Percentiles rank a stretch among this genome's conserved stretches.
These are phyloP conservation scores for Taxillus chinensis DNA, from an alignment of 164 flowering plant species.

Conservation along the genomic window DNA sequence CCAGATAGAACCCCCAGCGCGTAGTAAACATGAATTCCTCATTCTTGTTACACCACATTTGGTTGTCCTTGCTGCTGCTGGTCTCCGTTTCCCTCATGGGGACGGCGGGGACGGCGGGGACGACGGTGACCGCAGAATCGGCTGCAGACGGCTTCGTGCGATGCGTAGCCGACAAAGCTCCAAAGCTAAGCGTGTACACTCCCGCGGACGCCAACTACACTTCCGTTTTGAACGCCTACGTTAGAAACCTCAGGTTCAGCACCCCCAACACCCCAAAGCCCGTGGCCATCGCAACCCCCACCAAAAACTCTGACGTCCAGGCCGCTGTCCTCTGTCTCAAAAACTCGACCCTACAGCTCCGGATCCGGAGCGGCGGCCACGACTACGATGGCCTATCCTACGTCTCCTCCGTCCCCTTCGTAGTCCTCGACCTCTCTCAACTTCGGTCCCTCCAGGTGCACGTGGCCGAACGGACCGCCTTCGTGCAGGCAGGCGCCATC, in stretches of 20 bases:
- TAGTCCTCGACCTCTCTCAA: slow-evolving; percentile 6
- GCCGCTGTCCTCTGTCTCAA: neutral
- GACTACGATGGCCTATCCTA: slow-evolving; percentile 8
- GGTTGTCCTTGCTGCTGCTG: too few relatives aligned
- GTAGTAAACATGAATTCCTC: too few relatives aligned
- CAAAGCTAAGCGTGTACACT: neutral
- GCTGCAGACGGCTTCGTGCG: too few relatives aligned
- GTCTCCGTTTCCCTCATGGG: too few relatives aligned
- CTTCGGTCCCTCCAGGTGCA: neutral
- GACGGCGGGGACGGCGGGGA: too few relatives aligned
- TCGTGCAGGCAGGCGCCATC: slow-evolving; percentile 8
- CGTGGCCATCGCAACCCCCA: neutral
- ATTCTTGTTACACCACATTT: too few relatives aligned
- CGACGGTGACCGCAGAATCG: too few relatives aligned
- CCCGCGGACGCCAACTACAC: neutral
- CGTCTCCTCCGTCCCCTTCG: slow-evolving; percentile 4
- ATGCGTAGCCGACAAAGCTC: too few relatives aligned
- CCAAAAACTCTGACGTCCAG: neutral
- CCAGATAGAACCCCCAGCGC: too few relatives aligned
- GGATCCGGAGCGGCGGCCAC: neutral
- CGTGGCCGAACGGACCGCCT: slow-evolving; percentile 2
- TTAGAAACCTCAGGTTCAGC: slow-evolving; percentile 4
- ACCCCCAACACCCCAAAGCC: slow-evolving; percentile 3
- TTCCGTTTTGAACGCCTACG: neutral
- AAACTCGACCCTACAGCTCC: neutral